A percentile compares a stretch with the other conserved stretches of the same genome.
These are phyloP conservation scores for Arthrinium phaeospermum DNA, from an alignment of 2,329 filamentous ascomycete genomes.

Conservation along the genomic window DNA sequence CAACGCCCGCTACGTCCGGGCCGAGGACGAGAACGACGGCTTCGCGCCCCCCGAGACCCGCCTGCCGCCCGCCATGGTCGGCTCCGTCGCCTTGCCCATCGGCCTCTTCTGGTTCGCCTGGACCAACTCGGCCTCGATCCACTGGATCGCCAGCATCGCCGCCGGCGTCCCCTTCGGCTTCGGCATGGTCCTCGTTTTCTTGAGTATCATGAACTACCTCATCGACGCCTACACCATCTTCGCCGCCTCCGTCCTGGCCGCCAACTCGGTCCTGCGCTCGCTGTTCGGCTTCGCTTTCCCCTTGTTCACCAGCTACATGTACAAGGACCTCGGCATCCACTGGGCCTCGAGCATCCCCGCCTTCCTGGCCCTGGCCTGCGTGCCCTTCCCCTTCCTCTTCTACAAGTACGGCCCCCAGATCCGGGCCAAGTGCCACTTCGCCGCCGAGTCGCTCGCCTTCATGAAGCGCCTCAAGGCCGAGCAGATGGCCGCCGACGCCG, in stretches of 20 bases:
- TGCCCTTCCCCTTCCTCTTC: conserved; percentile 76
- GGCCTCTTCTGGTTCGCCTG: conserved; percentile 71
- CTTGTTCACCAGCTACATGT: conserved; percentile 61
- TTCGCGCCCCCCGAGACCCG: conserved; percentile 69
- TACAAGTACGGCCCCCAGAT: conserved; percentile 72
- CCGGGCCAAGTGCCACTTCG: conserved; percentile 70
- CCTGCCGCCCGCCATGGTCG: conserved; percentile 64
- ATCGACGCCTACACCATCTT: conserved; percentile 58
- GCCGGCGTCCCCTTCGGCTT: conserved; percentile 39
- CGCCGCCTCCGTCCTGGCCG: conserved; percentile 75
- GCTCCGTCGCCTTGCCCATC: conserved; percentile 62
- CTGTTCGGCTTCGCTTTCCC: conserved; percentile 65
- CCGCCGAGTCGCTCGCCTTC: conserved; percentile 67
- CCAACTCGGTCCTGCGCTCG: conserved; percentile 65
- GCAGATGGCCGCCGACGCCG: conserved; percentile 31
- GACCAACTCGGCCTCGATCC: conserved; percentile 59
- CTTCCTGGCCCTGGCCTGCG: conserved; percentile 73
- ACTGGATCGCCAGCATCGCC: conserved; percentile 51
- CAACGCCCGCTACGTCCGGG: conserved; percentile 55
- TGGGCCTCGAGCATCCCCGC: conserved; percentile 79
- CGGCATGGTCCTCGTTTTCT: conserved; percentile 56
- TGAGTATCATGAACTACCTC: conserved; percentile 59
- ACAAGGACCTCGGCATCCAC: conserved; percentile 67
- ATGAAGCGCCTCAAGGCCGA: conserved; percentile 43
- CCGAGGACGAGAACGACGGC: conserved; percentile 50